Base-by-base conservation (phyloP, 2,329 filamentous ascomycete genomes). In the Talaromyces sp. region DNA sequence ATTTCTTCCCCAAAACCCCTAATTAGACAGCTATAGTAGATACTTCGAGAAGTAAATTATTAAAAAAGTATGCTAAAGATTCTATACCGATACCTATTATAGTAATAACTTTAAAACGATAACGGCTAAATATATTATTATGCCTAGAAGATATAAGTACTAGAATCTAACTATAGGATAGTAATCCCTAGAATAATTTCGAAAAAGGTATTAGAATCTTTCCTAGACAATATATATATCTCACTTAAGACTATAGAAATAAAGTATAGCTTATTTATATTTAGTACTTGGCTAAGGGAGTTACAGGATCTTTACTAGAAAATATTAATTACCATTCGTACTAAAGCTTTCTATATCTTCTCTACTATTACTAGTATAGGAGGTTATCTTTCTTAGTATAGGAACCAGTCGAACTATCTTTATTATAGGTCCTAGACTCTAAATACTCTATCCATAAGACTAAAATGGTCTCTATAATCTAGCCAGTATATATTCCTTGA, bases 391-490 rank as follows among this genome's bases (percentile, higher is more conserved):
- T 49, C 9, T 37, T 49, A 17, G 46, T 35, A 30, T 42, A 36
- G 46, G 46, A 49, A 19, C 36, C 37, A 7, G 27, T 49, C 11
- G 36, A 41, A 36, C 10, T 49, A 7, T 49, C 36, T n/a, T 22
- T 49, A n/a, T 36, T 17, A 16, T 17, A 49, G 27, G 20, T 49
- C 4, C 30, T 49, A 13, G 27, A 36, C 14, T 49, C 46, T 24
- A 49, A 42, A 27, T 49, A 16, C 24, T 42, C 24, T 27, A 35
- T 49, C 7, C 46, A 27, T 8, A 36, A 49, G 29, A 27, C 27
- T 10, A 17, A 49, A 27, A 27, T 49, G n/a, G 16, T 37, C 35
- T 37, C 35, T 19, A 37, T 37, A 37, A 19, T 37, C 7, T 37
- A n/a, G 35, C 35, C 35, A 19, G 35, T 37, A 37, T 16, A 19